These are phyloP conservation scores for Coemansia sp. DNA, from an alignment of 192 early-diverging fungal genomes.

Conservation along the genomic window DNA sequence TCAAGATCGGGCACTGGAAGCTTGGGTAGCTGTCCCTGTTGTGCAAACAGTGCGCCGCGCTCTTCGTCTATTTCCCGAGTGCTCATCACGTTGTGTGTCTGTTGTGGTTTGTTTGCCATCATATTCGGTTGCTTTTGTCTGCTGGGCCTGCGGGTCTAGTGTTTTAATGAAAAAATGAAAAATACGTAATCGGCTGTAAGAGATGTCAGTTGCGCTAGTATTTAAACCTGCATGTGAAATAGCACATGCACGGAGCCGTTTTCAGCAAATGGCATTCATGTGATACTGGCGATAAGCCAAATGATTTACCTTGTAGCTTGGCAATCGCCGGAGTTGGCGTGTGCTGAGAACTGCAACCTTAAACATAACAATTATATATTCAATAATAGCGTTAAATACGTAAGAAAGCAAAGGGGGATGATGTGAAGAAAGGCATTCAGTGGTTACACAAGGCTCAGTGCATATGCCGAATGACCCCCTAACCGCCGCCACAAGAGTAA, in stretches of 20 bases:
- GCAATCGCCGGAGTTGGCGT: constrained; percentile 19
- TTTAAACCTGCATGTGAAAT: too few species aligned
- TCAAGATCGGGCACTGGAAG: constrained; percentile 85
- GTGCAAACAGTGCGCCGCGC: constrained; percentile 62
- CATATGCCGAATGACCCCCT: too few species aligned
- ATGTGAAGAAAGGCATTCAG: too few species aligned
- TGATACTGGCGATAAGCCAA: neutral
- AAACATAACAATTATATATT: constrained; percentile 8
- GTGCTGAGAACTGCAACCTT: constrained; percentile 21
- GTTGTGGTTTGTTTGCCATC: too few species aligned
- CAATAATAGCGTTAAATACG: neutral
- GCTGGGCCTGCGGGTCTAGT: too few species aligned
- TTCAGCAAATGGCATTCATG: neutral
- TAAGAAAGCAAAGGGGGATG: neutral
- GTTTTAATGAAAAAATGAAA: too few species aligned
- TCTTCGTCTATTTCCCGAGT: constrained; percentile 9
- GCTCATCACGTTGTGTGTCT: constrained; percentile 3
- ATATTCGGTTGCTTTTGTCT: too few species aligned
- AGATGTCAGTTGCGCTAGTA: too few species aligned
- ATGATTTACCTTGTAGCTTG: constrained; percentile 19
- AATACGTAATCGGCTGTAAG: too few species aligned
- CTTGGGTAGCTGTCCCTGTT: constrained; percentile 71
- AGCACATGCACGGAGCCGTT: too few species aligned
- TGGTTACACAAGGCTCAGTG: too few species aligned
- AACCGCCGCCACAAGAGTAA: too few species aligned